Conservation (phyloP, 345 rosid species). For the Arabidopsis suecica region DNA sequence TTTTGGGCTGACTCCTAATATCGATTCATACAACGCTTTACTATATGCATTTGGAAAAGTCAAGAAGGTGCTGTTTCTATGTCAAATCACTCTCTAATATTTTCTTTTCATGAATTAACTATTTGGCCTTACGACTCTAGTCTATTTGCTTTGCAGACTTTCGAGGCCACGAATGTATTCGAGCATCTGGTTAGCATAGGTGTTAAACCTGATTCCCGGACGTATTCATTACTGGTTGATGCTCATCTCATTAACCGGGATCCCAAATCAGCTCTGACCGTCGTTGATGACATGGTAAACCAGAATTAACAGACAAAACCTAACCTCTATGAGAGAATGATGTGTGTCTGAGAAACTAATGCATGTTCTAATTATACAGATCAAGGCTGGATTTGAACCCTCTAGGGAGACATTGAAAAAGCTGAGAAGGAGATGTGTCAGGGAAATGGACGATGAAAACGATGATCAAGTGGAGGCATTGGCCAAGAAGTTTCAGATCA, state of each 20-base stretch:
- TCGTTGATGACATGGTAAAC: constrained; percentile 76
- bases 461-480: constrained; percentile 61
- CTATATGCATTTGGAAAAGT: constrained; percentile 85
- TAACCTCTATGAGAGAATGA: constrained; percentile 5
- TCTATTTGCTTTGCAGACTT: constrained; percentile 57
- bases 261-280: constrained; percentile 75
- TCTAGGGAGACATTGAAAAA: constrained; percentile 79
- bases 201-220: constrained; percentile 76
- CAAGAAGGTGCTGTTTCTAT: constrained; percentile 66
- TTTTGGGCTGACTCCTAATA: constrained; percentile 79
- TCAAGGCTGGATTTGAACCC: constrained; percentile 76
- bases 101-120: neutral
- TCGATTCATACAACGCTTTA: constrained; percentile 86
- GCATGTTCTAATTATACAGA: constrained; percentile 49
- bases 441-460: constrained; percentile 78
- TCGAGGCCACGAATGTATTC: constrained; percentile 85
- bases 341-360: constrained; percentile 22
- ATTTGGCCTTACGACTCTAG: constrained; percentile 13
- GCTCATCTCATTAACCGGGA: constrained; percentile 90
- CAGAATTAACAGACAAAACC: constrained; percentile 8
- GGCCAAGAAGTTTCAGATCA: constrained; percentile 62
- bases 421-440: constrained; percentile 76
- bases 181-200: constrained; percentile 80
- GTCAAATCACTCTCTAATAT: constrained; percentile 10
- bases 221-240: constrained; percentile 84